Conservation (phyloP, 2,329 filamentous ascomycete species). For the Paecilomyces dactylethromorphus region DNA sequence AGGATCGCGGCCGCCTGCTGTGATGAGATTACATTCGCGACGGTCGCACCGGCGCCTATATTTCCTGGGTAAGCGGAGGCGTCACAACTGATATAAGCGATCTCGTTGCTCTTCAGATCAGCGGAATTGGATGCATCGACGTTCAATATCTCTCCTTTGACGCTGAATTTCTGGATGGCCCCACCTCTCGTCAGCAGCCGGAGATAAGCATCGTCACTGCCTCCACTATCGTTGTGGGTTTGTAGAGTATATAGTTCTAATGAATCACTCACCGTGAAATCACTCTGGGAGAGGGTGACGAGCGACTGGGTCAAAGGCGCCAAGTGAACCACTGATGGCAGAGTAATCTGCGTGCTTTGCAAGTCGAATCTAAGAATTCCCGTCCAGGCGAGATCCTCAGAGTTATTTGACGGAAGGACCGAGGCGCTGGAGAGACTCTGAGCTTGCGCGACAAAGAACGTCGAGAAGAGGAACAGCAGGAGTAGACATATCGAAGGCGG, state of each 20-base stretch:
- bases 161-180: conserved; percentile 16
- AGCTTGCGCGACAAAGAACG: conserved; percentile 4
- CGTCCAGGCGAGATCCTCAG: conserved; percentile 16
- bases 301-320: conserved; percentile 21
- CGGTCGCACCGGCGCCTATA: conserved; percentile 25
- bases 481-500: background rate
- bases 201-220: background rate
- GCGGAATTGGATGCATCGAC: conserved; percentile 23
- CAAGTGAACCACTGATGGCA: conserved; percentile 13
- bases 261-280: conserved; percentile 17
- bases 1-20: conserved; percentile 26
- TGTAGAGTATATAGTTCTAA: background rate
- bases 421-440: conserved; percentile 12
- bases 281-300: conserved; percentile 9
- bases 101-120: conserved; percentile 17
- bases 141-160: conserved; percentile 20
- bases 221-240: background rate
- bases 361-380: conserved; percentile 16
- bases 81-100: conserved; percentile 39
- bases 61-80: conserved; percentile 31
- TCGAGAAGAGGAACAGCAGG: conserved; percentile 8
- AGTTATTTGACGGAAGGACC: conserved; percentile 23
- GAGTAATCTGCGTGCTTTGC: conserved; percentile 12
- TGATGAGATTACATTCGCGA: conserved; percentile 25
- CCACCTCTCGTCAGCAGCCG: conserved; percentile 5